Evolutionary conservation across 2,329 filamentous ascomycete genomes (phyloP).

Genomic region (Venturia asperata): DNA sequence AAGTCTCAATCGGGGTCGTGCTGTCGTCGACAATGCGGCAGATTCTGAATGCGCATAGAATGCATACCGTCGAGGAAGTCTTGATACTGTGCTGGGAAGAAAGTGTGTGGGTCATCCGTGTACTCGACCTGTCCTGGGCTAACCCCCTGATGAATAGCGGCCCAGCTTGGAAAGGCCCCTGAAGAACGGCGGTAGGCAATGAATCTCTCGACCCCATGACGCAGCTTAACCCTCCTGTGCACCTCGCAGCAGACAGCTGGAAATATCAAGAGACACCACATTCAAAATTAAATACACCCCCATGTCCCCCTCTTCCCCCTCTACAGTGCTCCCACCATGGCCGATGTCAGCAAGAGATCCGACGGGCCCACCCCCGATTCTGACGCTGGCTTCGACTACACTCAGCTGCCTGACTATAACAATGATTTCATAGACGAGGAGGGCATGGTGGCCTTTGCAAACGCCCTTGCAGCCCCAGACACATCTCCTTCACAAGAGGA

Average conservation of each 20-base stretch:
- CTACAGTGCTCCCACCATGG: constrained; percentile 4
- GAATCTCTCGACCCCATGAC: no score
- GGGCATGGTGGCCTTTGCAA: constrained; percentile 71
- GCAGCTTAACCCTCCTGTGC: no score
- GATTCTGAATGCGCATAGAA: neutral
- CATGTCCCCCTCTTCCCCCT: neutral
- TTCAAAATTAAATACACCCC: neutral
- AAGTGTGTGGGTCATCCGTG: no score
- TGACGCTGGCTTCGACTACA: constrained; percentile 34
- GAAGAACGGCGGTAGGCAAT: no score
- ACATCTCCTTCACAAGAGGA: constrained; percentile 58
- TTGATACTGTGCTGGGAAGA: neutral
- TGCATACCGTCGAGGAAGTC: neutral
- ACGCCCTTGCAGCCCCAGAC: constrained; percentile 75
- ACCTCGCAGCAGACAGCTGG: no score
- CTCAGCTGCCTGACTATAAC: constrained; percentile 69
- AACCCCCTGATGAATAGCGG: no score
- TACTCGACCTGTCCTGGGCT: no score
- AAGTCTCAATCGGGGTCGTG: neutral
- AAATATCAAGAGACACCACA: no score
- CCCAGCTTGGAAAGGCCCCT: no score
- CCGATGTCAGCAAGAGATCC: constrained; percentile 11
- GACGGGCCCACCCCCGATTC: constrained; percentile 9
- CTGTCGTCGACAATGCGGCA: neutral
- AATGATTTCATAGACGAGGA: constrained; percentile 66